Base-by-base conservation (phyloP, 192 early-diverging fungal genomes). In the Umbelopsis ramanniana region DNA sequence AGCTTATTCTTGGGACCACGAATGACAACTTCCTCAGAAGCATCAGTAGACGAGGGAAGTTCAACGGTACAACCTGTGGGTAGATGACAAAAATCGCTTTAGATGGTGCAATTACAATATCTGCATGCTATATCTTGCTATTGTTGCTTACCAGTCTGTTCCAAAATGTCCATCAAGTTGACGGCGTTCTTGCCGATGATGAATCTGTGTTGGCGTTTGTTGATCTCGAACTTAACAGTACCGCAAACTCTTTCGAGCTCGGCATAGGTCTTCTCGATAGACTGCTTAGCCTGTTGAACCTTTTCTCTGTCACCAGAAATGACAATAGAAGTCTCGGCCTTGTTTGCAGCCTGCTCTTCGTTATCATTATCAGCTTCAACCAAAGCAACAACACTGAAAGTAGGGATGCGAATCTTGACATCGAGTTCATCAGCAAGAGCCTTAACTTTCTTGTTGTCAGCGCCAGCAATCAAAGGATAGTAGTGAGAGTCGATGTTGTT, bases 201-300 rank as follows among this genome's bases (percentile, higher is more conserved):
- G 79, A 95, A 97, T 50, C 90, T 91, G 79, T 98, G 97, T 81
- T 97, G 95, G 66, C 91, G 90, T 84, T 98, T 97, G 50, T 93
- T 91, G 50, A 98, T 84, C 47, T 85, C 84, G 53, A 95, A 85
- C 3, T 82, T 81, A 53, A 93, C 76, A 12, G 86, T 89, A 38
- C 88, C 80, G 54, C 92, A 91, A 35, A 75, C 87, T 22, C 83
- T 82, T 74, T 91, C 82, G 63, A 98, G 82, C 26, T 90, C 80
- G 7, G 77, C 82, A 71, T 91, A 89, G 1, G 83, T 76, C 4
- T 75, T 79, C 46, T 89, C 85, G 40, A 98, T 75, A 0, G 70
- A 60, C 29, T 87, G 87, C 22, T 84, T 87, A n/a, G 93, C 93
- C 1, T 77, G 83, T 53, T 86, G 79, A 35, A 94, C 90, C 4